A percentile compares a stretch with the other conserved stretches of the same genome.
These are phyloP conservation scores for Letharia columbiana DNA, from an alignment of 495 filamentous ascomycete species.

Conservation along the genomic window DNA sequence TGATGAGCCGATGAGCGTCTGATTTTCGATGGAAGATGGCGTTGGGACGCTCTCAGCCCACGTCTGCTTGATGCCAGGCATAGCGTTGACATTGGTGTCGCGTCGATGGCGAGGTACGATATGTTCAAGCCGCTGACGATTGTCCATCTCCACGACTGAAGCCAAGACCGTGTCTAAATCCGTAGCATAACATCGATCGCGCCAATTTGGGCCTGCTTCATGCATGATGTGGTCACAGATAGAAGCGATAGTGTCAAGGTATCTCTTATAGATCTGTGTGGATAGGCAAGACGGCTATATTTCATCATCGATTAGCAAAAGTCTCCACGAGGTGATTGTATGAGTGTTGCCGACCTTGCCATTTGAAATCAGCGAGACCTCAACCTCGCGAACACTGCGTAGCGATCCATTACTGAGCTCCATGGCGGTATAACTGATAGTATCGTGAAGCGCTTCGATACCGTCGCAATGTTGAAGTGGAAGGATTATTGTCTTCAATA, in stretches of 20 bases:
- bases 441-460: constrained; percentile 7
- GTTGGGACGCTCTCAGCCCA: not conserved
- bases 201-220: constrained; percentile 5
- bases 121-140: not conserved
- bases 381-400: constrained; percentile 14
- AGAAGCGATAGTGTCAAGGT: not conserved
- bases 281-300: constrained; percentile 2
- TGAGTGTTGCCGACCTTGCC: constrained; percentile 11
- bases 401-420: constrained; percentile 10
- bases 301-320: not conserved
- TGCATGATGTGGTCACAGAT: constrained; percentile 12
- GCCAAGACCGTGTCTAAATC: constrained; percentile 8
- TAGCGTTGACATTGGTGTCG: not conserved
- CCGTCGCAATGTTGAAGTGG: constrained; percentile 1
- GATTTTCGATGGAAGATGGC: not conserved
- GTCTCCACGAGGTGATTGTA: not conserved
- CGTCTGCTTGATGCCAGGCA: not conserved
- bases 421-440: not conserved
- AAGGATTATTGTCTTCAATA: constrained; percentile 8
- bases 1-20: not conserved
- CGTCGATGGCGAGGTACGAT: not conserved
- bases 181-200: constrained; percentile 11
- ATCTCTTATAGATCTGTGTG: constrained; percentile 6
- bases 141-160: constrained; percentile 13
- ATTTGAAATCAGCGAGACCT: constrained; percentile 9